Base-by-base conservation (phyloP, 2,329 filamentous ascomycete genomes). In the Pseudogymnoascus verrucosus region DNA sequence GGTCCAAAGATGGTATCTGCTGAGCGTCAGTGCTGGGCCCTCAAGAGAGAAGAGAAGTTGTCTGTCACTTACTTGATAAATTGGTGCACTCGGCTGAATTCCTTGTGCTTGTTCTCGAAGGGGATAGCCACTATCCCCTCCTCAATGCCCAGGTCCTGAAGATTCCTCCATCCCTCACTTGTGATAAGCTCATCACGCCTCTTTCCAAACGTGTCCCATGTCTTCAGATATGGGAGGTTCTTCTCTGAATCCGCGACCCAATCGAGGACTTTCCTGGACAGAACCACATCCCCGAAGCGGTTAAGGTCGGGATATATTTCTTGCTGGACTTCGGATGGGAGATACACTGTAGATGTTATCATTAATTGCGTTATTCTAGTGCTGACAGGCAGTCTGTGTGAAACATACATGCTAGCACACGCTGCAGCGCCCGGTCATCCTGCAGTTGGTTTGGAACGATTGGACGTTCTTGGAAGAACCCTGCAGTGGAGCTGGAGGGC, bases 171-270 rank as follows among this genome's bases (percentile, higher is more conserved):
- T 28, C 89, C 88, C 67, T 87, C 81, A 0, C 82, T 80, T 0
- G 87, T 87, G 37, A 89, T 78, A 1, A 91, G 76, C 36, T 84
- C 80, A 57, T 83, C 82, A 5, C 76, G 81, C 60, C 82, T 82
- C 61, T 79, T 78, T 0, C 88, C 87, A 71, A 89, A 89, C 0
- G 82, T 82, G 69, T 87, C 82, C 10, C 84, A 78, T 1, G 84
- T 81, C 44, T 79, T 66, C 23, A 70, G 26, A 62, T 68, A 70
- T 4, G 67, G 69, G 51, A 83, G 80, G 66, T 89, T 86, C 44
- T 77, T 79, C 72, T 91, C 88, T 0, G 88, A 83, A 71, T 90
- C 85, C 0, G 82, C 82, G 16, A 88, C 73, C 74, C 79, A 84
- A 66, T 79, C 72, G 51, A 89, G 80, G n/a, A 86, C 75, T 54